Percentiles rank a stretch among this genome's conserved stretches.
These are phyloP conservation scores for Penicillium arizonense DNA, from an alignment of 495 filamentous ascomycete species.

Conservation along the genomic window DNA sequence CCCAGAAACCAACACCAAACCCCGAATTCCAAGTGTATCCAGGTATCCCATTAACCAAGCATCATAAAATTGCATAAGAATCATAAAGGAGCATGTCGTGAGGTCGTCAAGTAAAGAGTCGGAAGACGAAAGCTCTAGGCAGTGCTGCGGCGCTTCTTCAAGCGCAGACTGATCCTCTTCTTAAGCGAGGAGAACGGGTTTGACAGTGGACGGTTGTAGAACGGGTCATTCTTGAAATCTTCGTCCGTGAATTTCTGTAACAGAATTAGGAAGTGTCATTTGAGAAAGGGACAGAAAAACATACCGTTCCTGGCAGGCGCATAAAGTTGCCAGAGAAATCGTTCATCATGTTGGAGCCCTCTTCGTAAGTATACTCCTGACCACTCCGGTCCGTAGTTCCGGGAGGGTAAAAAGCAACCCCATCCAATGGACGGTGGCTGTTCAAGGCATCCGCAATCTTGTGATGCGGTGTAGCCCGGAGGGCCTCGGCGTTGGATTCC, in stretches of 20 bases:
- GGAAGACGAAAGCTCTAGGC: constrained; percentile 9
- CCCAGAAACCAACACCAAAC: not conserved
- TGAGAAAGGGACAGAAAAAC: not conserved
- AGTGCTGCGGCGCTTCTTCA: constrained; percentile 31
- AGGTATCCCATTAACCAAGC: constrained; percentile 1
- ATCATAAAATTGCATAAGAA: not conserved
- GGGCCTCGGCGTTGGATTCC: constrained; percentile 70
- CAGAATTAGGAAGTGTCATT: constrained; percentile 1
- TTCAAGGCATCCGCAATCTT: constrained; percentile 72
- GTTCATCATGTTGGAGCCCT: constrained; percentile 81
- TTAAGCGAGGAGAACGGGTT: constrained; percentile 34
- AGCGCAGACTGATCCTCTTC: constrained; percentile 34
- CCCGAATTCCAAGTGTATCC: constrained; percentile 1
- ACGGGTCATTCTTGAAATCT: constrained; percentile 48
- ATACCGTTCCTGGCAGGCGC: constrained; percentile 36
- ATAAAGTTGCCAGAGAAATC: constrained; percentile 50
- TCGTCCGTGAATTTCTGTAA: constrained; percentile 45
- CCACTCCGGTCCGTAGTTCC: constrained; percentile 66
- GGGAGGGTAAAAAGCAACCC: constrained; percentile 72
- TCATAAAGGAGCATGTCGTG: not conserved
- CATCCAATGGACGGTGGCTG: constrained; percentile 81
- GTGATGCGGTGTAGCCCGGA: constrained; percentile 80
- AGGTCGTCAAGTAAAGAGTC: constrained; percentile 8
- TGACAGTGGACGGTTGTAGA: constrained; percentile 36
- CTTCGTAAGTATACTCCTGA: constrained; percentile 72